Evolutionary conservation across 495 filamentous ascomycete species (phyloP).

Genomic region (Neurospora africana): DNA sequence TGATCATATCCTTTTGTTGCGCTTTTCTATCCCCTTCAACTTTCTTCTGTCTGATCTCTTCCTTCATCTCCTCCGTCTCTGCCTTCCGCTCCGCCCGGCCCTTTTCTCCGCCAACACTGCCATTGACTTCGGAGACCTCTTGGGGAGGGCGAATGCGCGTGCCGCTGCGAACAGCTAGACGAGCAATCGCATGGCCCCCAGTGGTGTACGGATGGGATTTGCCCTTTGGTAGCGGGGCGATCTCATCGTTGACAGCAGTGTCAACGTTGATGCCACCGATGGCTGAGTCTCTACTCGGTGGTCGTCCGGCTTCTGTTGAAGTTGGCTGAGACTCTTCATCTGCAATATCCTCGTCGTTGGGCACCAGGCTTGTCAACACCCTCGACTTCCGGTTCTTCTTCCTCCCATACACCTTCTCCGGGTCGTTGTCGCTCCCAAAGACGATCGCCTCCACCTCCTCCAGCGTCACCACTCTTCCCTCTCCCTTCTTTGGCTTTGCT

Average conservation of each 20-base stretch:
- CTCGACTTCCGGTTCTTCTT: slow-evolving; percentile 25
- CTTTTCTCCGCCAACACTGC: slow-evolving; percentile 33
- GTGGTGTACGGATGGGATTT: neutral
- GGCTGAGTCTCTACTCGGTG: neutral
- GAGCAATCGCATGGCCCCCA: neutral
- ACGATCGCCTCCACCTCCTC: slow-evolving; percentile 24
- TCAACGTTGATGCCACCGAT: neutral
- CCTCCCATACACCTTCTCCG: slow-evolving; percentile 20
- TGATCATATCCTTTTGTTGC: slow-evolving; percentile 32
- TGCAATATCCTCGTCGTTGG: neutral
- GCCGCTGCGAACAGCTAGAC: slow-evolving; percentile 9
- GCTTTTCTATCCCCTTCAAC: slow-evolving; percentile 10
- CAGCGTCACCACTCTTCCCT: slow-evolving; percentile 8
- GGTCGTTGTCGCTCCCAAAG: slow-evolving; percentile 20
- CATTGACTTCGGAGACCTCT: slow-evolving; percentile 27
- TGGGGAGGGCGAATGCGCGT: slow-evolving; percentile 28
- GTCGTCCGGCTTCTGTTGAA: neutral
- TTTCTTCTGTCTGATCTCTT: slow-evolving; percentile 19
- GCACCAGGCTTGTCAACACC: slow-evolving; percentile 5
- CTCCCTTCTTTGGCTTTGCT: neutral
- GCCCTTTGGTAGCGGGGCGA: neutral
- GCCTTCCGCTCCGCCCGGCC: slow-evolving; percentile 29
- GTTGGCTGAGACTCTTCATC: neutral
- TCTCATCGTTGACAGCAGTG: neutral
- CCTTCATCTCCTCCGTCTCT: slow-evolving; percentile 26